Conservation (phyloP, 352 stramenopile species). For the Phytophthora meadii region DNA sequence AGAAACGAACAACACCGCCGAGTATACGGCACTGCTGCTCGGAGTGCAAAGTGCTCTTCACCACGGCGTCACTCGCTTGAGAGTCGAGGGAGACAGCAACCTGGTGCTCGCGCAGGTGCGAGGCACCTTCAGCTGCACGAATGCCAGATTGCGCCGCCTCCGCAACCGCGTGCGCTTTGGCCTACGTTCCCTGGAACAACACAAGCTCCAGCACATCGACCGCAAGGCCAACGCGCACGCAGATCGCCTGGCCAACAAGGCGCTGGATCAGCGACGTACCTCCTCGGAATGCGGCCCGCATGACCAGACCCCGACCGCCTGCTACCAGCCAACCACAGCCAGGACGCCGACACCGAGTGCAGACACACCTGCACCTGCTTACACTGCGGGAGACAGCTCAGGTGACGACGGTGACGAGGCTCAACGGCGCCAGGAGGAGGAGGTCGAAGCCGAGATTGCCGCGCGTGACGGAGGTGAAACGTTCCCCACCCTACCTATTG, state of each 20-base stretch:
- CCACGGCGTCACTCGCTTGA: conserved; percentile 4
- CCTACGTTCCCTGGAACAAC: too few species aligned
- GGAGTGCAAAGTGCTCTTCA: conserved; percentile 4
- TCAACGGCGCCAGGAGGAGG: too few species aligned
- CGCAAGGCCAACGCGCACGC: conserved; percentile 22
- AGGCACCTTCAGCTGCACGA: conserved; percentile 4
- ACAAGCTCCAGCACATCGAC: conserved; percentile 24
- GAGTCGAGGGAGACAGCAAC: conserved; percentile 21
- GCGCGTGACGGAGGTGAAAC: conserved; percentile 3
- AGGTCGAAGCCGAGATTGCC: background rate
- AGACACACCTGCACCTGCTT: too few species aligned
- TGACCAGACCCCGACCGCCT: too few species aligned
- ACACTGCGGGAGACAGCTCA: too few species aligned
- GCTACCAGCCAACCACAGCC: too few species aligned
- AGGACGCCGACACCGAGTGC: too few species aligned
- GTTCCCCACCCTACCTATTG: conserved; percentile 2
- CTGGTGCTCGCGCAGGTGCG: conserved; percentile 8
- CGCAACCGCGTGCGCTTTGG: background rate
- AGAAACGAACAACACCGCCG: conserved; percentile 39
- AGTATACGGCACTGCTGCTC: conserved; percentile 35
- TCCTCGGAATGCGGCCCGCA: too few species aligned
- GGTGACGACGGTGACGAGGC: background rate
- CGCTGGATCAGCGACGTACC: background rate
- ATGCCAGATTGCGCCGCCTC: background rate
- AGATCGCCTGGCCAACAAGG: conserved; percentile 23